Conservation (phyloP, 805 yeast genomes). For the Wickerhamomyces pijperi region DNA sequence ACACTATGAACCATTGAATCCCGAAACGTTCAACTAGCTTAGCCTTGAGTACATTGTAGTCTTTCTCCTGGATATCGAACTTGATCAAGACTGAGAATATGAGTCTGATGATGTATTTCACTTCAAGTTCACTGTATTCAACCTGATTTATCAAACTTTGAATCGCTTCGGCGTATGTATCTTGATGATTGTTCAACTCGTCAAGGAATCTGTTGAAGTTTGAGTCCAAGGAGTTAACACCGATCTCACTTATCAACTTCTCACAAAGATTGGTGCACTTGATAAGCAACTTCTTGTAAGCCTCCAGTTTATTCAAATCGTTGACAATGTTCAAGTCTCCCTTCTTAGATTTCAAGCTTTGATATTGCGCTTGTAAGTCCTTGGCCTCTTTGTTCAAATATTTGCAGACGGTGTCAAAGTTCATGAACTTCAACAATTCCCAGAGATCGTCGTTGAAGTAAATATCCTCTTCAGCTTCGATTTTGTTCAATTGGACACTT, state of each 20-base stretch:
- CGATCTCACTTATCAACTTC: constrained; percentile 31
- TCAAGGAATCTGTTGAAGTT: constrained; percentile 3
- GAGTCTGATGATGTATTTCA: not conserved
- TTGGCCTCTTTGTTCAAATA: constrained; percentile 62
- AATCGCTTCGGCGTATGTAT: not conserved
- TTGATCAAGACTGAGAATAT: not conserved
- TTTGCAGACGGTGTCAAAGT: constrained; percentile 74
- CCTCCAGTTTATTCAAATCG: constrained; percentile 54
- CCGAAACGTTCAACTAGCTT: constrained; percentile 22
- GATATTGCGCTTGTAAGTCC: constrained; percentile 57
- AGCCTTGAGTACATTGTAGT: constrained; percentile 28
- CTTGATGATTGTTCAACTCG: not conserved
- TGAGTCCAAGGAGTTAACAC: constrained; percentile 5
- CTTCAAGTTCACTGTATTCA: not conserved
- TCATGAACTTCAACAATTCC: constrained; percentile 36
- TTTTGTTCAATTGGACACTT: not conserved
- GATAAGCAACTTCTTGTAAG: constrained; percentile 55
- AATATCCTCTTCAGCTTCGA: not conserved
- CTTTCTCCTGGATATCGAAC: not conserved
- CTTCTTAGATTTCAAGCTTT: constrained; percentile 19
- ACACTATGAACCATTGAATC: constrained; percentile 61
- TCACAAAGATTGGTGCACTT: constrained; percentile 72
- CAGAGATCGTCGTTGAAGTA: constrained; percentile 7
- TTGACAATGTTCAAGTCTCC: constrained; percentile 52
- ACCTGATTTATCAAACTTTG: not conserved